Evolutionary conservation across 495 filamentous ascomycete genomes (phyloP).

Genomic region (Tuber brumale): DNA sequence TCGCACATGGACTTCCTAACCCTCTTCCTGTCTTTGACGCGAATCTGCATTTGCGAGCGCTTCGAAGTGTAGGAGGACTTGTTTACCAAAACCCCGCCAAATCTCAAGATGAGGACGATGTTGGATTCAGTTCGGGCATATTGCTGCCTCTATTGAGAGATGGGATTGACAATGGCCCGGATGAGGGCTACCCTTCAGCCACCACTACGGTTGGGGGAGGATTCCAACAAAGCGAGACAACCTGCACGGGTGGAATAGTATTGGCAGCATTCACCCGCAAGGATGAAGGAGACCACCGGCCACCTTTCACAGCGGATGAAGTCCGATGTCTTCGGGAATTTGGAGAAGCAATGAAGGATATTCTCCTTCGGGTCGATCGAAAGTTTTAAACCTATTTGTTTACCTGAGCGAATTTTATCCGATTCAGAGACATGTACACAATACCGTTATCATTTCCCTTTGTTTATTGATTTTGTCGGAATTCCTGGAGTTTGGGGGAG

Average conservation of each 20-base stretch:
- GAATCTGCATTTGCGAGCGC: conserved; percentile 38
- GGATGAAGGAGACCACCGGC: conserved; percentile 10
- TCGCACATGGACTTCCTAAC: conserved; percentile 41
- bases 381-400: conserved; percentile 15
- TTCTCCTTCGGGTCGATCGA: conserved; percentile 32
- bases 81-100: conserved; percentile 40
- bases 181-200: conserved; percentile 33
- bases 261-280: conserved; percentile 38
- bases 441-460: conserved; percentile 8
- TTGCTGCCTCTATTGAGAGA: conserved; percentile 40
- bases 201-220: conserved; percentile 9
- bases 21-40: conserved; percentile 41
- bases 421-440: conserved; percentile 10
- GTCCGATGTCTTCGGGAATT: conserved; percentile 40
- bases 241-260: conserved; percentile 39
- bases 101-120: conserved; percentile 34
- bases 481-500: conserved; percentile 7
- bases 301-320: conserved; percentile 36
- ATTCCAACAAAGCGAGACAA: conserved; percentile 10
- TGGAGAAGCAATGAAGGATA: conserved; percentile 42
- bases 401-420: background rate
- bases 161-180: conserved; percentile 15
- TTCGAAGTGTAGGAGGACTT: conserved; percentile 40
- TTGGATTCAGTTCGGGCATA: conserved; percentile 40
- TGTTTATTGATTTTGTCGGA: background rate